Percentiles rank a stretch among this genome's conserved stretches.
These are phyloP conservation scores for Nyssa sinensis DNA, from an alignment of 148 eudicot genomes.

Conservation along the genomic window DNA sequence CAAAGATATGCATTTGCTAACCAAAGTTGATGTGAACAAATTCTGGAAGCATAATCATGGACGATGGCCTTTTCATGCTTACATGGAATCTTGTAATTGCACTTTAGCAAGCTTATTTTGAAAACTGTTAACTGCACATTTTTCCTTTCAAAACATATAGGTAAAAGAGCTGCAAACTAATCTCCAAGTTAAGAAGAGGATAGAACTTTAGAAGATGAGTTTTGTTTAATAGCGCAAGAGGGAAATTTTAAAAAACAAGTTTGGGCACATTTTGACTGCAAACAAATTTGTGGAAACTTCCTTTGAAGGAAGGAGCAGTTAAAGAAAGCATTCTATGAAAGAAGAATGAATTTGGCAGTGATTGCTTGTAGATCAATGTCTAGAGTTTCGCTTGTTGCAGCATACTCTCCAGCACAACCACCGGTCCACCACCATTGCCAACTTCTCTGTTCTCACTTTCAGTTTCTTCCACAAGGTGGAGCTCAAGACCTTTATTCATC, in stretches of 20 bases:
- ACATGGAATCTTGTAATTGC: neutral
- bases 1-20: neutral
- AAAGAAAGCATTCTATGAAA: neutral
- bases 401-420: conserved; percentile 8
- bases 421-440: neutral
- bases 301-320: neutral
- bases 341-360: conserved; percentile 2
- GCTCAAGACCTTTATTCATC: conserved; percentile 21
- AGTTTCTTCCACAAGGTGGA: conserved; percentile 26
- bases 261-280: neutral
- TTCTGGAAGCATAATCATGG: neutral
- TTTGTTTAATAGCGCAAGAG: neutral
- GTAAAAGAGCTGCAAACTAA: neutral
- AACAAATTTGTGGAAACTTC: neutral
- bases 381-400: neutral
- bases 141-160: neutral
- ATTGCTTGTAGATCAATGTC: conserved; percentile 20
- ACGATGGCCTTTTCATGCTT: neutral
- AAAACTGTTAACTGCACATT: neutral
- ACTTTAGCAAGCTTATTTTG: neutral
- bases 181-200: neutral
- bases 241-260: neutral
- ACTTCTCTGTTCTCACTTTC: conserved; percentile 32
- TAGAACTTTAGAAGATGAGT: neutral
- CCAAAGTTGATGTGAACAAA: neutral